These are phyloP conservation scores for Dittrichia graveolens DNA, from an alignment of 129 eudicot species.

Conservation along the genomic window DNA sequence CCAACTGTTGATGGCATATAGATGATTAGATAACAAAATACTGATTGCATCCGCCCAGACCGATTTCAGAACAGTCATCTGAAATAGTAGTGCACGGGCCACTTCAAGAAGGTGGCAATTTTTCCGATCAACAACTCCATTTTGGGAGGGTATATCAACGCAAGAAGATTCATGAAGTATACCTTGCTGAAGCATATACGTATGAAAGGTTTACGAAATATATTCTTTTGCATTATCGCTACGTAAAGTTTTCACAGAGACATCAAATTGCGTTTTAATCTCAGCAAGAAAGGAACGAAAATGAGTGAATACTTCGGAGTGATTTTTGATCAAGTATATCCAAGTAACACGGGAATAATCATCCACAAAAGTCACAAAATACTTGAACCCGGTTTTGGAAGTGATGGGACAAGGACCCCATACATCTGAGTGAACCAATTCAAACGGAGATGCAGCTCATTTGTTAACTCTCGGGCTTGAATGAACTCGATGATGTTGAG, in stretches of 20 bases:
- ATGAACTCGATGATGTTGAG: not conserved
- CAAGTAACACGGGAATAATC: not conserved
- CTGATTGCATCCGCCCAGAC: slow-evolving; percentile 2
- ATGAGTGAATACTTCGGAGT: not conserved
- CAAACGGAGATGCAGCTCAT: not conserved
- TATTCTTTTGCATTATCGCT: not conserved
- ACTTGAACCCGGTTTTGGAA: not conserved
- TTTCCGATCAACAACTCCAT: too few species aligned
- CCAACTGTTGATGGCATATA: not conserved
- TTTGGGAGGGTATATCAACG: too few species aligned
- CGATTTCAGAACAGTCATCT: not conserved
- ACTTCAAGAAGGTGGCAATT: not conserved
- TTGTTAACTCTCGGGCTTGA: not conserved
- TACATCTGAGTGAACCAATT: not conserved
- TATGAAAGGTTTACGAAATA: not conserved
- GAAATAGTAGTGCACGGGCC: not conserved
- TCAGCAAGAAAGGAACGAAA: not conserved
- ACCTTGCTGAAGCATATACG: not conserved
- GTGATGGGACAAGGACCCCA: not conserved
- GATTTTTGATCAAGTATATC: not conserved
- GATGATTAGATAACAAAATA: not conserved
- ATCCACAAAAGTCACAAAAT: not conserved
- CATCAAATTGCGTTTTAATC: not conserved
- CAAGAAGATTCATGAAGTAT: slow-evolving; percentile 1
- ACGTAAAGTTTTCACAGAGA: not conserved